phyloP scores from a whole-genome alignment of 2,329 filamentous ascomycete species.

The Cladophialophora exuberans region DNA sequence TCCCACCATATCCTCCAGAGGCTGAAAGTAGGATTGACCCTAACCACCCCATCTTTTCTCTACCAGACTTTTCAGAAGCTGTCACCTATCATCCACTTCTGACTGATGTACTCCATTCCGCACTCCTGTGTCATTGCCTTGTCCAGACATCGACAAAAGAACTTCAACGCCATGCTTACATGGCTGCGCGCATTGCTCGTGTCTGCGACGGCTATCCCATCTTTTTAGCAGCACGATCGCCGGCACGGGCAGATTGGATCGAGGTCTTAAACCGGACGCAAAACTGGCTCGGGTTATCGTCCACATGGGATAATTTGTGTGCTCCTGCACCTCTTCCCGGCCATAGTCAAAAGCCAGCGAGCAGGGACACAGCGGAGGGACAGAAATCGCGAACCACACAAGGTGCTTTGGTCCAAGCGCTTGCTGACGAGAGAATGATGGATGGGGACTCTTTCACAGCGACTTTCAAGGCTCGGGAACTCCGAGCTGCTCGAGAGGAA shows the following conservation, averaged over 20 bases:
- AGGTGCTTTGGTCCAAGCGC: constrained; percentile 68
- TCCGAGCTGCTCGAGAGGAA: constrained; percentile 60
- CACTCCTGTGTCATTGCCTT: constrained; percentile 78
- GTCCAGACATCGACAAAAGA: constrained; percentile 78
- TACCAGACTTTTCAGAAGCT: constrained; percentile 59
- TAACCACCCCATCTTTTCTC: constrained; percentile 39
- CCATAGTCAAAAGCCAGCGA: background rate
- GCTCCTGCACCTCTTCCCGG: constrained; percentile 59
- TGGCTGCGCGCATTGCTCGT: constrained; percentile 74
- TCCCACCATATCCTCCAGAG: constrained; percentile 68
- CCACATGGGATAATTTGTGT: constrained; percentile 73
- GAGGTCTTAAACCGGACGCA: constrained; percentile 69
- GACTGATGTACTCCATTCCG: constrained; percentile 74
- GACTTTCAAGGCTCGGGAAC: constrained; percentile 64
- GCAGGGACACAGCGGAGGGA: constrained; percentile 55
- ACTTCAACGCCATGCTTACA: constrained; percentile 77
- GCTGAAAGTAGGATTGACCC: constrained; percentile 36
- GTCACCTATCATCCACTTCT: constrained; percentile 82
- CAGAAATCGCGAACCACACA: constrained; percentile 64
- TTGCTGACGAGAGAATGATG: constrained; percentile 68
- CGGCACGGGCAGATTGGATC: constrained; percentile 77
- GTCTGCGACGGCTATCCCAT: constrained; percentile 80
- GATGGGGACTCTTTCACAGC: constrained; percentile 69
- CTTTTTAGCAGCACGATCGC: constrained; percentile 72
- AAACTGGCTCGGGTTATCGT: constrained; percentile 69